Base-by-base conservation (phyloP, 352 stramenopile species). In the Phytopythium oedochilum region DNA sequence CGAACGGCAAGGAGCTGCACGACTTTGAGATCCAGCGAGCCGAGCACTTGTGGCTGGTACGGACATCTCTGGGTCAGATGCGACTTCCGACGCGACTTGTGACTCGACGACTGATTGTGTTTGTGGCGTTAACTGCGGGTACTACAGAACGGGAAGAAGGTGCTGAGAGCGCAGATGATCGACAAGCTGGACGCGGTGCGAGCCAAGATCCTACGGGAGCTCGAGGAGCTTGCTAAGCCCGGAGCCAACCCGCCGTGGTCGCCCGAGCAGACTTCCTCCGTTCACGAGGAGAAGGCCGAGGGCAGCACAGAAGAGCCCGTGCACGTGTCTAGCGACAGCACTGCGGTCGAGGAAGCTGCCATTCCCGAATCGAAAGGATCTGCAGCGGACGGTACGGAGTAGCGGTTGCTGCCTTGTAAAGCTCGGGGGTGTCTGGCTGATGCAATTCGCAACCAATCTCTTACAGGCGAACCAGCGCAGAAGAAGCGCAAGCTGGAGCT, bases 1-100 rank as follows among this genome's bases (percentile, higher is more conserved):
- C 89, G 59, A 93, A 93, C 64, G 77, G 72, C 44, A 61, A 87
- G 45, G 80, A 93, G 36, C 66, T 93, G 14, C 85, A 88, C 55
- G 73, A 68, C n/a, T 91, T 89, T 60, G 81, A 91, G 48, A 68
- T 89, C 28, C 81, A 93, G 59, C 71, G 72, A 20, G 81, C 80
- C 0, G 61, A 88, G 28, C 68, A 93, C 56, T 60, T 93, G 34
- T 91, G 74, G 69, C 43, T 72, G 55, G 67, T 75, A 50, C 1
- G 61, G 86, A 26, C 69, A 89, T 54, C 59, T 89, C 32, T 91
- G 73, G 68, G 34, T 68, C 45, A 63, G n/a, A n/a, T n/a, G n/a
- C n/a, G n/a, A n/a, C n/a, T n/a, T n/a, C n/a, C n/a, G n/a, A 56
- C 50, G 11, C 40, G 35, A 2, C 34, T n/a, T 46, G 18, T 53